Evolutionary conservation across 192 early-diverging fungal species (phyloP).

Genomic region (Coemansia sp.): DNA sequence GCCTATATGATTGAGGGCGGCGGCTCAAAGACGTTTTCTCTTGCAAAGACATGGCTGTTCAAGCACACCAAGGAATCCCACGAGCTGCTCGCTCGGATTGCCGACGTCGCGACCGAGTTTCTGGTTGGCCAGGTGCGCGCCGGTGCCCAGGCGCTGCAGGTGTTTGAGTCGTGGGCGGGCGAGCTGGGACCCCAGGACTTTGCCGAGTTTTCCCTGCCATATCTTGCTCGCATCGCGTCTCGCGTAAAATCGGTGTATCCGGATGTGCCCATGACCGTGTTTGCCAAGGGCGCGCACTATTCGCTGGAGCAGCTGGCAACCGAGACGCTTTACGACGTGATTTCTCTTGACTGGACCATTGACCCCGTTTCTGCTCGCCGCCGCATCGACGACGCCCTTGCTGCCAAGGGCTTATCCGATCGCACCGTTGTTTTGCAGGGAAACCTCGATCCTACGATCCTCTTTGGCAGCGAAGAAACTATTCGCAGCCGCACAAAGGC

Average conservation of each 20-base stretch:
- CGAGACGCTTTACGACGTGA: conserved; percentile 72
- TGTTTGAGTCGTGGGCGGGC: conserved; percentile 97
- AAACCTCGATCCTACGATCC: conserved; percentile 86
- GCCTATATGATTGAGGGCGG: conserved; percentile 99
- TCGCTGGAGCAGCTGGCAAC: conserved; percentile 69
- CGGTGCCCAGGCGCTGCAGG: conserved; percentile 96
- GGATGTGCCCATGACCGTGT: conserved; percentile 84
- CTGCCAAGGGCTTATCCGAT: neutral
- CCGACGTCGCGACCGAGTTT: conserved; percentile 82
- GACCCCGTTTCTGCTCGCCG: conserved; percentile 55
- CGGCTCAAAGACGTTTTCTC: conserved; percentile 84
- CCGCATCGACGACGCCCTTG: conserved; percentile 21
- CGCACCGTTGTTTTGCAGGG: conserved; percentile 71
- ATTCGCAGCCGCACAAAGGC: conserved; percentile 68
- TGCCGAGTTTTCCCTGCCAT: conserved; percentile 83
- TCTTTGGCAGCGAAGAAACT: conserved; percentile 72
- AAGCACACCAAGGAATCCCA: conserved; percentile 71
- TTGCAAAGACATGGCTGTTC: conserved; percentile 91
- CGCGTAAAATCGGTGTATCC: conserved; percentile 64
- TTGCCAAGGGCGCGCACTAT: conserved; percentile 90
- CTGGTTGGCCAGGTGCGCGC: conserved; percentile 89
- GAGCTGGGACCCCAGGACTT: conserved; percentile 84
- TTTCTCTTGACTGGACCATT: conserved; percentile 91
- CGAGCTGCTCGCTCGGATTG: conserved; percentile 72
- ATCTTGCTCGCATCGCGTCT: conserved; percentile 74